Conservation (phyloP, 257 asterid species). For the Anisodus acutangulus region DNA sequence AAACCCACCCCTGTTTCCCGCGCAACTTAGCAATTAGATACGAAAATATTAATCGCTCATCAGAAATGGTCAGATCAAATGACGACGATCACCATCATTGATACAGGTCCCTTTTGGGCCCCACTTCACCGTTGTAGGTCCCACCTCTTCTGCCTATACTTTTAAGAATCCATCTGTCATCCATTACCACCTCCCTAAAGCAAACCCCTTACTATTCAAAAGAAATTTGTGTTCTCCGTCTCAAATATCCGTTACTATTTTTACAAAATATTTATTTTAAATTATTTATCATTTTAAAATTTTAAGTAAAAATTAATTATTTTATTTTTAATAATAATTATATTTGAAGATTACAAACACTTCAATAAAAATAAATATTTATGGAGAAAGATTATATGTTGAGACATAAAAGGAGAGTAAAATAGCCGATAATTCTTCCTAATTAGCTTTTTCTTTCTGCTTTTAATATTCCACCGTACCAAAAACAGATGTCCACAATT, state of each 20-base stretch:
- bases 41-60: not conserved
- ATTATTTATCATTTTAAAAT: no score
- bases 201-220: conserved; percentile 4
- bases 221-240: not conserved
- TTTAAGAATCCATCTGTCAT: conserved; percentile 71
- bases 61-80: conserved; percentile 25
- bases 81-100: conserved; percentile 37
- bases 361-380: no score
- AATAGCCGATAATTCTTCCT: no score
- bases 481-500: no score
- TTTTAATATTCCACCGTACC: no score
- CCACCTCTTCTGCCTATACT: conserved; percentile 51
- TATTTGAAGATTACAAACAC: no score
- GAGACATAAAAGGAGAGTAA: no score
- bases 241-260: not conserved
- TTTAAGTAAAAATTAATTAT: no score
- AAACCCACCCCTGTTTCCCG: conserved; percentile 39
- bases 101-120: not conserved
- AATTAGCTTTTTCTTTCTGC: no score
- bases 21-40: conserved; percentile 29
- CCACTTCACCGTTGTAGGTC: conserved; percentile 36
- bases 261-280: no score
- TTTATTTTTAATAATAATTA: no score
- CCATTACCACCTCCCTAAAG: conserved; percentile 49
- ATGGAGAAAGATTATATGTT: no score